Evolutionary conservation across 202 grass and related monocot species (phyloP).

Genomic region (Carex sylvatica): DNA sequence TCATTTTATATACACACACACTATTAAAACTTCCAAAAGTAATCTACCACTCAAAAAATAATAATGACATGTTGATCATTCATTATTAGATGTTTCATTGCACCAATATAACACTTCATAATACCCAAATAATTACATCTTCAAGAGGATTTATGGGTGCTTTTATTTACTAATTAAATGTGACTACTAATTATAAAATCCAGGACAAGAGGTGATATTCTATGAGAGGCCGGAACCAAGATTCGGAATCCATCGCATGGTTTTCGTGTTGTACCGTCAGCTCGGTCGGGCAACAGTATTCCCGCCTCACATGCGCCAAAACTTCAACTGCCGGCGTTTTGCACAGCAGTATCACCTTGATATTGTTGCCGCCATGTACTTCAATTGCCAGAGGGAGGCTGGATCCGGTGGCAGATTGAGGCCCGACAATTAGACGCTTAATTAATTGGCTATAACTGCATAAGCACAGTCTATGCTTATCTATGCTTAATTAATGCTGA

Average conservation of each 20-base stretch:
- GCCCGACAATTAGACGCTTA: not conserved
- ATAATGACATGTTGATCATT: too few relatives aligned
- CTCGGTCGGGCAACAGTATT: conserved; percentile 52
- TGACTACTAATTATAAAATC: not conserved
- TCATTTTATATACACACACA: too few relatives aligned
- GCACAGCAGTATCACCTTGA: conserved; percentile 41
- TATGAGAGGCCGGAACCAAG: conserved; percentile 55
- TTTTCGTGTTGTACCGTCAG: conserved; percentile 59
- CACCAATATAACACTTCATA: too few relatives aligned
- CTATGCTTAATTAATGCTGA: not conserved
- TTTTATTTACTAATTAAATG: not conserved
- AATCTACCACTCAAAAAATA: too few relatives aligned
- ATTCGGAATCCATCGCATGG: conserved; percentile 60
- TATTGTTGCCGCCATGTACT: conserved; percentile 48
- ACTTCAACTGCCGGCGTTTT: conserved; percentile 54
- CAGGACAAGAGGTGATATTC: conserved; percentile 53
- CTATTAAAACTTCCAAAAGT: too few relatives aligned
- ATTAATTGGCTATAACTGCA: not conserved
- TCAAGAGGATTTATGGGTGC: not conserved
- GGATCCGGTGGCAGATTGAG: conserved; percentile 60
- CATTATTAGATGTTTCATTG: too few relatives aligned
- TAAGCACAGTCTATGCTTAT: not conserved
- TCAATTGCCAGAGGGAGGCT: conserved; percentile 68
- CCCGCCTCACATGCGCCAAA: conserved; percentile 41
- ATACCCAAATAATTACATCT: too few relatives aligned